A percentile compares a stretch with the other conserved stretches of the same genome.
Evolutionary conservation across 2,329 filamentous ascomycete genomes (phyloP).

Genomic region (Phyllosticta citrichinensis): DNA sequence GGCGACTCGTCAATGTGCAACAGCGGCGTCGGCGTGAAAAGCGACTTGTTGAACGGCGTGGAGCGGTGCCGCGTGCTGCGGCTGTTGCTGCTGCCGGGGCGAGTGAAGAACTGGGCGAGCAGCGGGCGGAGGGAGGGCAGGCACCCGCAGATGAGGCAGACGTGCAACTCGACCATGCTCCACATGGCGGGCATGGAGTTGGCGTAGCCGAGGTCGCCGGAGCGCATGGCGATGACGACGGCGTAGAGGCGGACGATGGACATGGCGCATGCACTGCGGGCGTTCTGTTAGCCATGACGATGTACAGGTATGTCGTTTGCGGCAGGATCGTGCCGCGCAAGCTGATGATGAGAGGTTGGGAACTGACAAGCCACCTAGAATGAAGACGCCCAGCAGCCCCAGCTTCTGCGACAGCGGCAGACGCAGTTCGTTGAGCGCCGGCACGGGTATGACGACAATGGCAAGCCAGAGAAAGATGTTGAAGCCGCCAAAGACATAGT

Average conservation of each 20-base stretch:
- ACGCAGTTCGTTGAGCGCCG: background rate
- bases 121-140: background rate
- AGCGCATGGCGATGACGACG: background rate
- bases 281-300: background rate
- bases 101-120: background rate
- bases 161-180: slow-evolving; percentile 1
- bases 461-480: slow-evolving; percentile 1
- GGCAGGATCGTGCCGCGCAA: no score
- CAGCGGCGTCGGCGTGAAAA: background rate
- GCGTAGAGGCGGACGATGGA: slow-evolving; percentile 4
- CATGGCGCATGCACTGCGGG: background rate
- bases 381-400: slow-evolving; percentile 1
- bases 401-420: background rate
- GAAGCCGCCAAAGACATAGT: background rate
- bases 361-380: slow-evolving; percentile 4
- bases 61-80: background rate
- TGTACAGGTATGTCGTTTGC: no score
- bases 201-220: background rate
- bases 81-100: background rate
- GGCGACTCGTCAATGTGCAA: background rate
- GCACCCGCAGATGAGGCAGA: background rate
- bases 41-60: background rate
- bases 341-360: background rate
- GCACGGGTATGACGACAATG: slow-evolving; percentile 3
- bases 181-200: background rate